These are phyloP conservation scores for Ceratobasidium sp. DNA, from an alignment of 1,284 basidiomycete genomes.

Conservation along the genomic window DNA sequence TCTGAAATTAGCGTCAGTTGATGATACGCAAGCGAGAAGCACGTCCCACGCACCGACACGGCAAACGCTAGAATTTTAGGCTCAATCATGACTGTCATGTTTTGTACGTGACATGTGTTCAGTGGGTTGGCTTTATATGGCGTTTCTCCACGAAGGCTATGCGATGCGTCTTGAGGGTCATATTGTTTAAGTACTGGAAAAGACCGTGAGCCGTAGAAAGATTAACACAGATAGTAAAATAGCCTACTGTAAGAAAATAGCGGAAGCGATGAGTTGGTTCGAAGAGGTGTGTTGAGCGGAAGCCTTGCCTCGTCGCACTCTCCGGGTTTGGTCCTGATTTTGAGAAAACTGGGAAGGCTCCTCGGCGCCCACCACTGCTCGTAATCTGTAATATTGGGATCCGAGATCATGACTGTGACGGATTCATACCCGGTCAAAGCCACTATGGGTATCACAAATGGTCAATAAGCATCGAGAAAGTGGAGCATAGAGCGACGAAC, in stretches of 20 bases:
- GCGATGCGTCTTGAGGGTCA: neutral
- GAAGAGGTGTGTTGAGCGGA: neutral
- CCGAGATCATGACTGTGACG: neutral
- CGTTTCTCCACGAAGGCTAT: neutral
- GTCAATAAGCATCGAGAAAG: too few species aligned
- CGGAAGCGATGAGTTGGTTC: neutral
- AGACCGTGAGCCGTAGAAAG: too few species aligned
- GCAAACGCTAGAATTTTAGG: conserved; percentile 13
- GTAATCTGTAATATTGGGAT: conserved; percentile 9
- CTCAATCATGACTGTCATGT: conserved; percentile 12
- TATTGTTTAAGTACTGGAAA: conserved; percentile 9
- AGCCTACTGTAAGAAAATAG: neutral
- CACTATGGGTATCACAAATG: too few species aligned
- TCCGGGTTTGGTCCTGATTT: neutral
- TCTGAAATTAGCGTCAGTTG: too few species aligned
- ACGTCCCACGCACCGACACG: neutral
- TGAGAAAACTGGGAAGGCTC: neutral
- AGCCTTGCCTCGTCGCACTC: neutral
- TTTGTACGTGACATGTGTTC: conserved; percentile 19
- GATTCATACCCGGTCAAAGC: neutral
- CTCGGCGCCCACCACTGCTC: conserved; percentile 4
- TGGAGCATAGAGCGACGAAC: too few species aligned
- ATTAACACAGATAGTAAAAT: too few species aligned
- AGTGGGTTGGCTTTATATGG: conserved; percentile 25
- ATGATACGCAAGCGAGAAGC: too few species aligned